Evolutionary conservation across 768 basidiomycete genomes (phyloP).

Genomic region (Pilatotrama ljubarskyi): DNA sequence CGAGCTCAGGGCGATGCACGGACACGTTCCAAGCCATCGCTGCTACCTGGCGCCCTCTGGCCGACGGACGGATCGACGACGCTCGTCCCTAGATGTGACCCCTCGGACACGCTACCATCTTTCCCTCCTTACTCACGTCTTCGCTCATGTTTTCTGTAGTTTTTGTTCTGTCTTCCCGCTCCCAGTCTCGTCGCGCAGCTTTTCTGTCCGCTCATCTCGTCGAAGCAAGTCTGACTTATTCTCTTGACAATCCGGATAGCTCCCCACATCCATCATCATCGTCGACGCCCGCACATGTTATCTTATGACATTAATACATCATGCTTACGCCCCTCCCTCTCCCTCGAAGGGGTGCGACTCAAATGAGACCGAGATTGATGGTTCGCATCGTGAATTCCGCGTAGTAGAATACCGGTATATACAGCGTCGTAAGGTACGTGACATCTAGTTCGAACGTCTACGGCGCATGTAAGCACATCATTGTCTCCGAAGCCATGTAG

Average conservation of each 20-base stretch:
- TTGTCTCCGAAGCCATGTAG: slow-evolving; percentile 3
- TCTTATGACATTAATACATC: slow-evolving; percentile 27
- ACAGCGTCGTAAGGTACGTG: slow-evolving; percentile 10
- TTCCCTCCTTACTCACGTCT: slow-evolving; percentile 6
- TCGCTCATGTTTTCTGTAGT: slow-evolving; percentile 18
- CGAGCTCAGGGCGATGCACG: no score
- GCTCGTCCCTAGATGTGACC: neutral
- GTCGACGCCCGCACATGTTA: slow-evolving; percentile 26
- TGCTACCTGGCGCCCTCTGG: no score
- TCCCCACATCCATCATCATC: slow-evolving; percentile 27
- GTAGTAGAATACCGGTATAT: slow-evolving; percentile 3
- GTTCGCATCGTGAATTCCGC: neutral
- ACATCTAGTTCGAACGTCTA: slow-evolving; percentile 1
- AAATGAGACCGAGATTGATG: neutral
- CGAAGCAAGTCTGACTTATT: slow-evolving; percentile 39
- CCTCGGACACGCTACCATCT: slow-evolving; percentile 8
- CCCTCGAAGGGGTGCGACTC: neutral
- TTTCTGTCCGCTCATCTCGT: slow-evolving; percentile 33
- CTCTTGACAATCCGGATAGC: slow-evolving; percentile 34
- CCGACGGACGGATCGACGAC: neutral
- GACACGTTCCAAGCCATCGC: no score
- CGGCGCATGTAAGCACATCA: neutral
- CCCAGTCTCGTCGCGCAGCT: slow-evolving; percentile 22
- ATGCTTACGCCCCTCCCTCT: slow-evolving; percentile 16
- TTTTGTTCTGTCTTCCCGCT: slow-evolving; percentile 19